Evolutionary conservation across 148 eudicot species (phyloP), one percentile per base, ranked within the genome.

Genomic region (Cornus florida): DNA sequence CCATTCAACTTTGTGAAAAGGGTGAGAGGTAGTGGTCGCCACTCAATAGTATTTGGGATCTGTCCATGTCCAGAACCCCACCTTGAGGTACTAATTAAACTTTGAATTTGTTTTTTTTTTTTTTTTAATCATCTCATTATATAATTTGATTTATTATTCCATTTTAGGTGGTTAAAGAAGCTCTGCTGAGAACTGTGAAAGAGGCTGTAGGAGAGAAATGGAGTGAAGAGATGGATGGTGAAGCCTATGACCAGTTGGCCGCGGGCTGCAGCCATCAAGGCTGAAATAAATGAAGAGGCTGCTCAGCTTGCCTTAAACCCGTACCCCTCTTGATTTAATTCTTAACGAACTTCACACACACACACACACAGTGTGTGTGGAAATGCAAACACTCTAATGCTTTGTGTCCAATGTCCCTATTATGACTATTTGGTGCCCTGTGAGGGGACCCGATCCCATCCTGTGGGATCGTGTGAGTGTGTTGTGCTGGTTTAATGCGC

Each of bases 21-120:
- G 92, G 94, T 0, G 84, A 84, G 84, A 84, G 72, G 91, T 86
- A 39, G 85, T 89, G 64, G 88, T 89, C 7, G 75, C 78, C 1
- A 91, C 92, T 48, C 92, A 89, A 70, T 84, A 89, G 77, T 80
- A 84, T 41, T 83, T 91, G 86, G 94, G 92, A 74, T 80, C 86
- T 56, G 78, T 91, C 69, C 92, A 91, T 85, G 66, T 84, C 38
- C 87, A 85, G 67, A 91, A 80, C 70, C 86, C 14, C 91, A 91
- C 66, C 89, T 91, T 81, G 89, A 91, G 94, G 92, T 89, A 77
- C 17, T 39, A 14, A 65, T 65, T 4, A 35, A 35, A 35, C 38
- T 35, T 35, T 35, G 38, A 35, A 35, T 35, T 35, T 35, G 38
- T 35, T 35, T 35, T 43, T 9, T 5, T 35, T 35, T 35, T 43